Evolutionary conservation across 2,329 filamentous ascomycete species (phyloP), one percentile per base, ranked within the genome.

Genomic region (Trichothecium sympodiale): DNA sequence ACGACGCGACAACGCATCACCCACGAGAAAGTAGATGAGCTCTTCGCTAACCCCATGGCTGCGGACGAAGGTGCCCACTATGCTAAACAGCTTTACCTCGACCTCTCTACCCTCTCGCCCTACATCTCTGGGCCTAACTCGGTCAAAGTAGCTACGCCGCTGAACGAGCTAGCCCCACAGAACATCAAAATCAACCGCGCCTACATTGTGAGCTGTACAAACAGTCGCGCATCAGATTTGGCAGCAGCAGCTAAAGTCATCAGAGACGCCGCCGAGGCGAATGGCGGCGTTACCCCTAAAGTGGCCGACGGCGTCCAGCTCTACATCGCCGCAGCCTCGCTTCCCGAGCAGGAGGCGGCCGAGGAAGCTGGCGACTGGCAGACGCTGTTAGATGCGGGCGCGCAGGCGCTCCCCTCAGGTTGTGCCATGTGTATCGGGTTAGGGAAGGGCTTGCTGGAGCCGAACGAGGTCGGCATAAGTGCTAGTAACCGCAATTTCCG

Each of bases 141-240:
- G 0, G 85, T 94, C 54, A 94, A 95, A 58, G 64, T 94, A 0
- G 77, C 82, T 0, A 94, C 80, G 0, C 85, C 89, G 0, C 58
- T 96, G 1, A 61, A 65, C 5, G 76, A 89, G 23, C 72, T 96
- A 1, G 80, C 81, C 47, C 53, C 71, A 0, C 67, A 89, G 52
- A 62, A 83, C 43, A 94, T 96, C 54, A 70, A 74, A 33, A 59
- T 96, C 16, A 62, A 95, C 63, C 86, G 83, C 52, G 87, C 84
- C 0, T 95, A 94, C 54, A 66, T 95, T 0, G 80, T 95, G 0
- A 87, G 80, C 0, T 96, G 89, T 65, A 96, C 89, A 5, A 95
- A 95, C 60, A 80, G 76, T 0, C 70, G 89, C 34, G 73, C 77
- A 8, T 87, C 83, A 0, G 89, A 96, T 54, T 66, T 96, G 12